A percentile compares a stretch with the other conserved stretches of the same genome.
Evolutionary conservation across 106 monocot genomes (phyloP).

Genomic region (Xerophyta viscosa): DNA sequence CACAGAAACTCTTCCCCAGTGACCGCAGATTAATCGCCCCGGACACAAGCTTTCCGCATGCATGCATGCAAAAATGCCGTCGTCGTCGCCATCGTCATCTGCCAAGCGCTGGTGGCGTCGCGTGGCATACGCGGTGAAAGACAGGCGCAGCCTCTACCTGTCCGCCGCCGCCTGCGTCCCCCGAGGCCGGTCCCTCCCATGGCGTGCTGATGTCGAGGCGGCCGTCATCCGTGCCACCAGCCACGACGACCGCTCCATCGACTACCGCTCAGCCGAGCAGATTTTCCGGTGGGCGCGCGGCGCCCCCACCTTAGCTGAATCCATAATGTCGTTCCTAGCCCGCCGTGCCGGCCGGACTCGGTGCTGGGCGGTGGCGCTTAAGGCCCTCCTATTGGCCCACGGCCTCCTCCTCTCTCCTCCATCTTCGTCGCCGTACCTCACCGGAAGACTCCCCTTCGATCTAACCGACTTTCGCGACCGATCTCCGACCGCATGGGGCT

Average conservation of each 20-base stretch:
- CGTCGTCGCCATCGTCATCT: too few relatives aligned
- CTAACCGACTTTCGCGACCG: constrained; percentile 63
- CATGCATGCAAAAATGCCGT: too few relatives aligned
- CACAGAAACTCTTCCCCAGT: too few relatives aligned
- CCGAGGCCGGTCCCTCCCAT: too few relatives aligned
- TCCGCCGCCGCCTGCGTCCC: too few relatives aligned
- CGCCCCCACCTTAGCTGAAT: constrained; percentile 26
- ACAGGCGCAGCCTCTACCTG: too few relatives aligned
- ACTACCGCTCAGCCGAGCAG: constrained; percentile 54
- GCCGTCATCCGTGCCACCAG: constrained; percentile 77
- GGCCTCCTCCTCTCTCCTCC: constrained; percentile 52
- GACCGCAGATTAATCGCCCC: too few relatives aligned
- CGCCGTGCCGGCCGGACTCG: constrained; percentile 49
- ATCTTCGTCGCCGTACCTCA: neutral
- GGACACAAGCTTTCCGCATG: too few relatives aligned
- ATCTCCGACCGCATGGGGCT: constrained; percentile 27
- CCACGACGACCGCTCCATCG: constrained; percentile 60
- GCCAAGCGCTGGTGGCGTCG: too few relatives aligned
- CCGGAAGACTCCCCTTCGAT: constrained; percentile 67
- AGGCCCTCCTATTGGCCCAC: constrained; percentile 62
- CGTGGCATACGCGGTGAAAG: too few relatives aligned
- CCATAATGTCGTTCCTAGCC: constrained; percentile 42
- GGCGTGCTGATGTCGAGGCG: constrained; percentile 31
- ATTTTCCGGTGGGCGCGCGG: constrained; percentile 66
- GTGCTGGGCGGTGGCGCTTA: constrained; percentile 80